These are phyloP conservation scores for Quercus alba DNA, from an alignment of 306 rosid species.

Conservation along the genomic window DNA sequence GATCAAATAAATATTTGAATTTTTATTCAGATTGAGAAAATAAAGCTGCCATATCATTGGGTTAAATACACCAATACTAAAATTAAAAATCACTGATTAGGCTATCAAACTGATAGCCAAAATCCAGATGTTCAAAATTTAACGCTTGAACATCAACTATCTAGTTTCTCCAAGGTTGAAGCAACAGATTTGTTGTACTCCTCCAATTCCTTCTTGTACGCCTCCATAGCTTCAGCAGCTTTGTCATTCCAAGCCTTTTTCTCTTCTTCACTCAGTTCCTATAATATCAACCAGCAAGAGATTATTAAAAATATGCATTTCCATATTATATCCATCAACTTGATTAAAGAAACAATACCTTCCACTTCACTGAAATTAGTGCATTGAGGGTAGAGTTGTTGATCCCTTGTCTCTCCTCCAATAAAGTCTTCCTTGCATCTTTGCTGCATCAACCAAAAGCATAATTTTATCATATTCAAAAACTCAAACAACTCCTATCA, in stretches of 20 bases:
- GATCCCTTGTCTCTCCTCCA: slow-evolving; percentile 60
- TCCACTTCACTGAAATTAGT: slow-evolving; percentile 82
- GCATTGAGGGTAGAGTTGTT: slow-evolving; percentile 49
- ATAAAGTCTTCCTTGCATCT: slow-evolving; percentile 64
- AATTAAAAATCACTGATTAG: not conserved
- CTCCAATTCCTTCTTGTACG: slow-evolving; percentile 72
- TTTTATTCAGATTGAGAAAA: not conserved
- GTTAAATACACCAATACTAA: not conserved
- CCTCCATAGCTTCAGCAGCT: slow-evolving; percentile 83
- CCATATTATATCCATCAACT: not conserved
- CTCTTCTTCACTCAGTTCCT: slow-evolving; percentile 80
- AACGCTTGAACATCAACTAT: slow-evolving; percentile 38
- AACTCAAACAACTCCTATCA: not conserved
- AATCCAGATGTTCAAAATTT: slow-evolving; percentile 35
- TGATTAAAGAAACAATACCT: slow-evolving; percentile 27
- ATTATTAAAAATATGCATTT: not conserved
- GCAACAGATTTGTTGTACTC: slow-evolving; percentile 59
- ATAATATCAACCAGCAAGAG: not conserved
- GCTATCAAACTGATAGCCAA: slow-evolving; percentile 7
- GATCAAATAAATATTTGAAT: not conserved
- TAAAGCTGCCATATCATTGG: not conserved
- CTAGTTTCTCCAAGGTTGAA: slow-evolving; percentile 9
- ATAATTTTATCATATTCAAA: not conserved
- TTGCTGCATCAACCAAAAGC: slow-evolving; percentile 35
- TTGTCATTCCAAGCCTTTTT: slow-evolving; percentile 60